Base-by-base conservation (phyloP, 768 basidiomycete genomes). In the Phanerodontia chrysosporium region DNA sequence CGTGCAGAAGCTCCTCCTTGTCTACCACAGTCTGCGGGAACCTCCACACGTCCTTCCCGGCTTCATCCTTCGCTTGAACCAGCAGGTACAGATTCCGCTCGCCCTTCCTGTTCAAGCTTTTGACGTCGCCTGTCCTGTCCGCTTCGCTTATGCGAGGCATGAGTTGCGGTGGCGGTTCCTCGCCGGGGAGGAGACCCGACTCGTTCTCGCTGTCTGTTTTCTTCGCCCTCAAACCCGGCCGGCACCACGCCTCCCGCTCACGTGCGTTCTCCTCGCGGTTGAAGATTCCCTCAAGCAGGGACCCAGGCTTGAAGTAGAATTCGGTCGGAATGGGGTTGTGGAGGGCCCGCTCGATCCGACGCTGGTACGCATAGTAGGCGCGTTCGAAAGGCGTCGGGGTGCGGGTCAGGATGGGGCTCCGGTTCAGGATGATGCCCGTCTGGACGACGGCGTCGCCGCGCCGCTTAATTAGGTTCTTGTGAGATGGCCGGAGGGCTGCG, bases 251-350 rank as follows among this genome's bases (percentile, higher is more conserved):
- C 54, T 79, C 76, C 39, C 77, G 75, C 66, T 95, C 92, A 51
- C 90, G 82, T 59, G 79, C 76, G 48, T 83, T 81, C 67, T 95
- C 89, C 68, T 94, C 89, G 51, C 83, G 72, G 49, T 80, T 85
- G 73, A 93, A 96, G 39, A 89, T 82, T 14, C 85, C 84, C 70
- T 95, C 89, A 29, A 95, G 81, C 16, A 91, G 78, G 0, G 94
- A 90, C 9, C 95, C 95, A 51, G 86, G 86, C 74, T 94, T 94
- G 81, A 96, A 96, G 76, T 95, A 98, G 74, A 96, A 93, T 49
- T 94, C 87, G 58, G 83, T 78, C 18, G 95, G 91, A 70, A 93
- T 87, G 0, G 95, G 95, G 65, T 92, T 92, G 70, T 89, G 88
- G 49, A 98, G 75, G 2, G 94, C 88, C 64, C 91, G 87, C 66